phyloP scores from a whole-genome alignment of 1,284 basidiomycete species.

The Apiotrichum sp. region DNA sequence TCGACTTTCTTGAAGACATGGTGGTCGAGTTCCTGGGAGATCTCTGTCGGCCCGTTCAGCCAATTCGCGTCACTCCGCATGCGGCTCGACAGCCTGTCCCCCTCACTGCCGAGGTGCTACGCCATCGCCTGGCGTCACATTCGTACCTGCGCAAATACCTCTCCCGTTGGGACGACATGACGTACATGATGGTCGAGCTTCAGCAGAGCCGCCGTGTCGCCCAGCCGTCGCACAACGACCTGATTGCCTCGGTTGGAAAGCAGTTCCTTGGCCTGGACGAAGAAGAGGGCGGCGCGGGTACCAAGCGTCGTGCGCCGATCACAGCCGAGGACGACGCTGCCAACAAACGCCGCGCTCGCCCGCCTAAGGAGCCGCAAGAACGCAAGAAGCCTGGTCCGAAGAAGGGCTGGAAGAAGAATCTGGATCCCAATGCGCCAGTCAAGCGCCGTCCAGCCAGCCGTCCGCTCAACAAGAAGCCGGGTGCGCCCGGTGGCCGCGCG shows the following conservation, averaged over 20 bases:
- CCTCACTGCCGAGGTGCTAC: slow-evolving; percentile 27
- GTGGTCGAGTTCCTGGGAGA: slow-evolving; percentile 38
- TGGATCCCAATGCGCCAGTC: slow-evolving; percentile 15
- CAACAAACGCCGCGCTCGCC: slow-evolving; percentile 13
- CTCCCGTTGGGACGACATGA: slow-evolving; percentile 40
- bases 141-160: slow-evolving; percentile 34
- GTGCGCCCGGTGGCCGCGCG: slow-evolving; percentile 5
- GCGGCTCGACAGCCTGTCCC: slow-evolving; percentile 19
- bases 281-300: slow-evolving; percentile 2
- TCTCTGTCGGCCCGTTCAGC: slow-evolving; percentile 34
- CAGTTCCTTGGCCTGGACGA: slow-evolving; percentile 35
- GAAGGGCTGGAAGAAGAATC: slow-evolving; percentile 38
- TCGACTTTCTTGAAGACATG: slow-evolving; percentile 43
- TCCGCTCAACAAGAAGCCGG: background rate
- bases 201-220: slow-evolving; percentile 22
- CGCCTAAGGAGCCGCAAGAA: slow-evolving; percentile 23
- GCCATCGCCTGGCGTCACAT: slow-evolving; percentile 31
- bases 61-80: slow-evolving; percentile 21
- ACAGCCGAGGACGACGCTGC: slow-evolving; percentile 7
- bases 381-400: slow-evolving; percentile 40
- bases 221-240: slow-evolving; percentile 25
- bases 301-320: slow-evolving; percentile 7
- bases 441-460: slow-evolving; percentile 2
- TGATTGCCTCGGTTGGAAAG: slow-evolving; percentile 31
- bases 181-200: slow-evolving; percentile 32